These are phyloP conservation scores for Hypoxylon fuscum DNA, from an alignment of 495 filamentous ascomycete species.

Conservation along the genomic window DNA sequence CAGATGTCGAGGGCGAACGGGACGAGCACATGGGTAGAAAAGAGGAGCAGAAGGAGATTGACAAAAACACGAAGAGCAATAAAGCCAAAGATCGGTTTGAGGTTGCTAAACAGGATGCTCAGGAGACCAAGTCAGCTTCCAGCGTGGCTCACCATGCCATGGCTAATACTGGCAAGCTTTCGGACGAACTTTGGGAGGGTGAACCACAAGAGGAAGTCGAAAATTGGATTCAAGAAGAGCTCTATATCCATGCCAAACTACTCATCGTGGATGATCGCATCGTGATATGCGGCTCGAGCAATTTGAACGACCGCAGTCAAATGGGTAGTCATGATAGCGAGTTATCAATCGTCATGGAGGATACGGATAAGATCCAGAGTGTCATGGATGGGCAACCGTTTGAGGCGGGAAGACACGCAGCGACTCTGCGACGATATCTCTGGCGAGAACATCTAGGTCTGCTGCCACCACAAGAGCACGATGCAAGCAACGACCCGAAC, in stretches of 20 bases:
- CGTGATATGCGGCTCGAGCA: conserved; percentile 85
- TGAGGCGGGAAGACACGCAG: conserved; percentile 77
- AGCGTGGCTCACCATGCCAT: conserved; percentile 85
- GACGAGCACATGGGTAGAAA: conserved; percentile 53
- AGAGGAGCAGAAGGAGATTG: conserved; percentile 54
- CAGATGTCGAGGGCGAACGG: conserved; percentile 53
- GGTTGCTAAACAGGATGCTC: conserved; percentile 57
- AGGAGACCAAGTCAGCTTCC: conserved; percentile 62
- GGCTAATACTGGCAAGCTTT: conserved; percentile 70
- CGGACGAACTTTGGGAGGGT: conserved; percentile 77
- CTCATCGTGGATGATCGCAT: conserved; percentile 85
- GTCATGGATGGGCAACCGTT: conserved; percentile 82
- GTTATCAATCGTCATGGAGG: conserved; percentile 91
- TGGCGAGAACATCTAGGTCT: conserved; percentile 95
- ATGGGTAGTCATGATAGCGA: conserved; percentile 90
- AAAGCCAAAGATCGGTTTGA: conserved; percentile 74
- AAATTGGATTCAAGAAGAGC: conserved; percentile 92
- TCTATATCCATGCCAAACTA: conserved; percentile 92
- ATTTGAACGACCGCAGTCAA: conserved; percentile 95
- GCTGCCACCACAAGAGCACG: conserved; percentile 74
- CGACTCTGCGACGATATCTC: conserved; percentile 82
- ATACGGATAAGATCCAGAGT: conserved; percentile 74
- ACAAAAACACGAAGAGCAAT: conserved; percentile 59
- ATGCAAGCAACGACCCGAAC: conserved; percentile 77
- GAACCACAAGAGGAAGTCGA: conserved; percentile 74